Evolutionary conservation across 768 basidiomycete species (phyloP).

Genomic region (Lactarius sanguifluus): DNA sequence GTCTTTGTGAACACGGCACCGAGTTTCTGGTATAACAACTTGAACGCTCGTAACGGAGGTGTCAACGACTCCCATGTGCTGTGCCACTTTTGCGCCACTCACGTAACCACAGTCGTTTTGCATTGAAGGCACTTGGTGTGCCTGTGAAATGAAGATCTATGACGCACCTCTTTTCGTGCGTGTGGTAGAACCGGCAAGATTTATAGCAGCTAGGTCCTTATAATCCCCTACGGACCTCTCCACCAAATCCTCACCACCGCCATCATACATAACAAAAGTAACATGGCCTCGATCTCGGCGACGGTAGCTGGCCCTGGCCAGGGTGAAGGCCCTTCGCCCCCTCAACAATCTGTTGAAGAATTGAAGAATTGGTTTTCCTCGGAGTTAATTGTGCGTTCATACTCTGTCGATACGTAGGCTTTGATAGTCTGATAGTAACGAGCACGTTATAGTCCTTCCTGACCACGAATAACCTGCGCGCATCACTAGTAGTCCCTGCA

Average conservation of each 20-base stretch:
- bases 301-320: background rate
- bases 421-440: background rate
- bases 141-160: background rate
- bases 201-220: background rate
- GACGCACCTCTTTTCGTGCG: background rate
- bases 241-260: background rate
- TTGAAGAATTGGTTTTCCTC: background rate
- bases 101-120: background rate
- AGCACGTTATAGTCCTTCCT: background rate
- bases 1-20: background rate
- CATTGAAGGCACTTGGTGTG: background rate
- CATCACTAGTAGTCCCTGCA: background rate
- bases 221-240: background rate
- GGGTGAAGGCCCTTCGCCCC: background rate
- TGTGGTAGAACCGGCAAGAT: background rate
- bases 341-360: background rate
- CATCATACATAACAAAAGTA: background rate
- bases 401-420: background rate
- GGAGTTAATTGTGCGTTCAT: background rate
- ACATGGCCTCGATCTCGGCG: background rate
- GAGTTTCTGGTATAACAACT: background rate
- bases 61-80: no score
- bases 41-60: background rate
- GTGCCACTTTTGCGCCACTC: background rate
- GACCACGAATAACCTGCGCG: background rate